These are phyloP conservation scores for Petunia secreta DNA, from an alignment of 257 asterid species.

Conservation along the genomic window DNA sequence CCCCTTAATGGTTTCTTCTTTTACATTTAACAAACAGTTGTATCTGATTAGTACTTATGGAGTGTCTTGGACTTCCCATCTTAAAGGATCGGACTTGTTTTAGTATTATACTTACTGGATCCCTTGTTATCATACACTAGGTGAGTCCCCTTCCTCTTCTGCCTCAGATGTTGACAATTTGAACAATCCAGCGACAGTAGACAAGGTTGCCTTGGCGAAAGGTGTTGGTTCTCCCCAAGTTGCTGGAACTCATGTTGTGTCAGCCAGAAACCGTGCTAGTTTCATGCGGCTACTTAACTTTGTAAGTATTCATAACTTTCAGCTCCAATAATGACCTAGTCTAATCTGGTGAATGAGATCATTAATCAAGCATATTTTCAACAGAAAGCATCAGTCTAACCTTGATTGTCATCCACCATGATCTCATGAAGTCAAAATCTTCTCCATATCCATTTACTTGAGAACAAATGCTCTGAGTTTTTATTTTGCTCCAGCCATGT, in stretches of 20 bases:
- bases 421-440: not conserved
- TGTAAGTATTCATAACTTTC: conserved; percentile 41
- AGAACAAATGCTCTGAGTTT: not conserved
- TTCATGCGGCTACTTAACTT: conserved; percentile 43
- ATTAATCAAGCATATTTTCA: conserved; percentile 1
- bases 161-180: conserved; percentile 97
- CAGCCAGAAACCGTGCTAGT: conserved; percentile 45
- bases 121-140: conserved; percentile 44
- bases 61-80: conserved; percentile 6
- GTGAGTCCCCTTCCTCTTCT: conserved; percentile 99
- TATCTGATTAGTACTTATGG: conserved; percentile 10
- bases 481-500: conserved; percentile 13
- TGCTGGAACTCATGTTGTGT: conserved; percentile 44
- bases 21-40: not conserved
- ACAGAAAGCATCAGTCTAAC: not conserved
- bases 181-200: conserved; percentile 69
- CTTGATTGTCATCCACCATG: not conserved
- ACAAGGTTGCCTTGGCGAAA: conserved; percentile 69
- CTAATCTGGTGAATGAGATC: conserved; percentile 12
- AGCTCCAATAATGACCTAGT: conserved; percentile 1
- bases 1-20: not conserved
- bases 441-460: conserved; percentile 20
- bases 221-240: conserved; percentile 62
- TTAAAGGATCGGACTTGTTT: conserved; percentile 14
- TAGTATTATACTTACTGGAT: conserved; percentile 17